Percentiles rank a stretch among this genome's conserved stretches.
These are phyloP conservation scores for Vitis cinerea DNA, from an alignment of 164 flowering plant species.

Conservation along the genomic window DNA sequence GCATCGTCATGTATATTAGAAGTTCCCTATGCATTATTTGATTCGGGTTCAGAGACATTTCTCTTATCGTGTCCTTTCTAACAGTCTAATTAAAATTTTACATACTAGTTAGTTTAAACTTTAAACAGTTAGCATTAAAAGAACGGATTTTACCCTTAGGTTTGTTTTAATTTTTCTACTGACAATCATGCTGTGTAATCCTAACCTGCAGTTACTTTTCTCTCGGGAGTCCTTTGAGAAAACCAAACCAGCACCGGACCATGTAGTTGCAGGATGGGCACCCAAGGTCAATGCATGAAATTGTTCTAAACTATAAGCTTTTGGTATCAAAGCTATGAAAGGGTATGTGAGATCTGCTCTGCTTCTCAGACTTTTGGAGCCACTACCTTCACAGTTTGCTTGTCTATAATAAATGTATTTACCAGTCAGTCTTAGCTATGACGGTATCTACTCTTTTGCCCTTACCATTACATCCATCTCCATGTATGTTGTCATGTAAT, in stretches of 20 bases:
- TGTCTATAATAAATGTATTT: background rate
- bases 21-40: too few relatives aligned
- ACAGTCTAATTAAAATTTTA: background rate
- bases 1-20: too few relatives aligned
- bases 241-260: slow-evolving; percentile 49
- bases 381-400: background rate
- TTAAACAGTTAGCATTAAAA: too few relatives aligned
- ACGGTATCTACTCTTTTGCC: background rate
- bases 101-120: too few relatives aligned
- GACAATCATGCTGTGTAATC: background rate
- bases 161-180: too few relatives aligned
- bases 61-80: background rate
- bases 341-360: background rate
- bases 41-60: background rate
- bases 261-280: slow-evolving; percentile 75
- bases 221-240: slow-evolving; percentile 60
- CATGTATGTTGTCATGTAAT: too few relatives aligned
- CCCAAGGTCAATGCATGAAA: slow-evolving; percentile 59
- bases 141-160: too few relatives aligned
- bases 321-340: slow-evolving; percentile 3
- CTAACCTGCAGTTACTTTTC: slow-evolving; percentile 48
- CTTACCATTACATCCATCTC: background rate
- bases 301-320: background rate
- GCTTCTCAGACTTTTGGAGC: background rate
- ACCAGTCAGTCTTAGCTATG: background rate